Base-by-base conservation (phyloP, 1,284 basidiomycete species). In the Microbotryum scabiosae region DNA sequence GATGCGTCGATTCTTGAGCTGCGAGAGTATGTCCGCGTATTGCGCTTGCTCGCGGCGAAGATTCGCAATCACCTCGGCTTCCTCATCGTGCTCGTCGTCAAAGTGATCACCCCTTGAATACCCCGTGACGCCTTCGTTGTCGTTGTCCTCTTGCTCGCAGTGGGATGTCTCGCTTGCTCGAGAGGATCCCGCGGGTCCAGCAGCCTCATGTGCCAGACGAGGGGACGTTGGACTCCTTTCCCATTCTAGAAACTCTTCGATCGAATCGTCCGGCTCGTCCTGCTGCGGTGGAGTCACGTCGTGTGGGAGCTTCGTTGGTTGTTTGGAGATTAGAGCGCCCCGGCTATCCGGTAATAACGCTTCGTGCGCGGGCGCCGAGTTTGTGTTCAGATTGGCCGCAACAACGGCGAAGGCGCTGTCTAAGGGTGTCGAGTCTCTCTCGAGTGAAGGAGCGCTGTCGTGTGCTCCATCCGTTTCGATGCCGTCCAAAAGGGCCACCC, bases 1-100 rank as follows among this genome's bases (percentile, higher is more conserved):
- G 56, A 96, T 75, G 72, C 91, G 84, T 63, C 82, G 83, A 20
- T 88, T 88, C 72, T 90, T 88, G 67, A 97, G 86, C 67, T 91
- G 85, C 7, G 91, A 90, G 61, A 97, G 77, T 73, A 97, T 96
- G 14, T 84, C 82, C 20, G 87, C 91, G 75, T 94, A 97, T 72
- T 94, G 60, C 44, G 46, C 65, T 28, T 60, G 56, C 61, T 67
- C 61, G 2, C 55, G 52, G 47, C 46, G 49, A 3, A 54, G 45
- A 7, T 46, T 66, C 26, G 47, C 28, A 28, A 62, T 54, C 41
- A 60, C 46, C n/a, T 58, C 69, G 41, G 64, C 62, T 4, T 70
- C 70, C 41, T 68, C 69, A 28, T 73, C 69, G 2, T 60, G 64
- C 28, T 56, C 56, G 7, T 49, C 50, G n/a, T 61, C 59, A 36